A percentile compares a stretch with the other conserved stretches of the same genome.
phyloP scores from a whole-genome alignment of 768 basidiomycete genomes.

The Naganishia vaughanmartiniae region DNA sequence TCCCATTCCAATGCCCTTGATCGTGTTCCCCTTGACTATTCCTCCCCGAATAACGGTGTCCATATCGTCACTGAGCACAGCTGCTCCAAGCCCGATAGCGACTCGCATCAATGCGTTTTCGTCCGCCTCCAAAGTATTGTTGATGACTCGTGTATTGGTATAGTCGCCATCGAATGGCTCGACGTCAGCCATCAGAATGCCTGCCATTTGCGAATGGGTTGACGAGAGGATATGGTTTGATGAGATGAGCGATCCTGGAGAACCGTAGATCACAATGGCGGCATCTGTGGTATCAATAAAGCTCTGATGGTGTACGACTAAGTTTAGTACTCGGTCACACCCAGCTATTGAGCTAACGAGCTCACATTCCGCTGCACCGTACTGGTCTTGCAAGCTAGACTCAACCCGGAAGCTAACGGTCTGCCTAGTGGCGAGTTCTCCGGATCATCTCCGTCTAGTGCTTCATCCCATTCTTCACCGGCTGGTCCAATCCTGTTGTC shows the following conservation, averaged over 20 bases:
- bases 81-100: conserved; percentile 54
- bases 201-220: conserved; percentile 51
- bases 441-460: conserved; percentile 50
- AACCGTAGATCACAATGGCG: conserved; percentile 53
- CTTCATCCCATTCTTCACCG: conserved; percentile 52
- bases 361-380: conserved; percentile 46
- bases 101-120: conserved; percentile 52
- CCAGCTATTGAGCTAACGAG: background rate
- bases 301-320: conserved; percentile 32
- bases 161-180: conserved; percentile 54
- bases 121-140: conserved; percentile 53
- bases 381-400: conserved; percentile 53
- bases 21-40: conserved; percentile 49
- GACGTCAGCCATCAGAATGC: conserved; percentile 54
- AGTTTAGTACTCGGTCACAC: background rate
- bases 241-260: conserved; percentile 52
- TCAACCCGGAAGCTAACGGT: conserved; percentile 55
- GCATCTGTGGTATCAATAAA: conserved; percentile 55
- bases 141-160: conserved; percentile 48
- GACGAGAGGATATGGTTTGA: conserved; percentile 52
- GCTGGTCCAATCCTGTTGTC: conserved; percentile 52
- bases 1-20: conserved; percentile 53
- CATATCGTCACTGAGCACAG: conserved; percentile 54
- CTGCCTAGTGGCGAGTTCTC: conserved; percentile 49
- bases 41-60: conserved; percentile 52